A percentile compares a stretch with the other conserved stretches of the same genome.
These are phyloP conservation scores for Hermanozyma aechmeae DNA, from an alignment of 805 yeast species.

Conservation along the genomic window DNA sequence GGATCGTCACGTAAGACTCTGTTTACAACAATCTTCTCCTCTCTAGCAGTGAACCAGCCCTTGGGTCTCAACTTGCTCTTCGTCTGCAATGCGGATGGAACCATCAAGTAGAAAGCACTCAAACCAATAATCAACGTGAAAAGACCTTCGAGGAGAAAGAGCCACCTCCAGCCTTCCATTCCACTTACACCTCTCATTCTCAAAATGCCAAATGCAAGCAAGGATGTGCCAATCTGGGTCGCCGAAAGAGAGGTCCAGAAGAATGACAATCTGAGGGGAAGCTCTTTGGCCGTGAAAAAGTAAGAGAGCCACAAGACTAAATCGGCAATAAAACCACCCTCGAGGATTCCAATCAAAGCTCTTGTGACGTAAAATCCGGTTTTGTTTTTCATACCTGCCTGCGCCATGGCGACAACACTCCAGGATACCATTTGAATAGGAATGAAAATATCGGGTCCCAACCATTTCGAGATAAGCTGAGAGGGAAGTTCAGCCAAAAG, in stretches of 20 bases:
- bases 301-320: constrained; percentile 43
- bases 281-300: constrained; percentile 52
- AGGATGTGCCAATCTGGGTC: constrained; percentile 36
- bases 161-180: constrained; percentile 53
- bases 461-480: constrained; percentile 50
- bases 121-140: constrained; percentile 48
- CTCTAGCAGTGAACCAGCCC: constrained; percentile 42
- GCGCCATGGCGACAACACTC: constrained; percentile 47
- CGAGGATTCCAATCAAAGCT: constrained; percentile 11
- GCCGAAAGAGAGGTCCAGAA: constrained; percentile 51
- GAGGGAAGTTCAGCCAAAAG: constrained; percentile 55
- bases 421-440: constrained; percentile 50
- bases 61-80: constrained; percentile 39
- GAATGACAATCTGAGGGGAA: constrained; percentile 47
- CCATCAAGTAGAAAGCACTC: constrained; percentile 37
- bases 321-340: constrained; percentile 1
- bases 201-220: constrained; percentile 45
- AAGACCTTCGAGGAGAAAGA: constrained; percentile 56
- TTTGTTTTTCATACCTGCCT: constrained; percentile 33
- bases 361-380: constrained; percentile 40
- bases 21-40: constrained; percentile 50
- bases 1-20: constrained; percentile 58
- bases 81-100: constrained; percentile 46
- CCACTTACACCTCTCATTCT: constrained; percentile 37
- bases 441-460: constrained; percentile 58